Base-by-base conservation (phyloP, 2,329 filamentous ascomycete genomes). In the Alternaria triticimaculans region DNA sequence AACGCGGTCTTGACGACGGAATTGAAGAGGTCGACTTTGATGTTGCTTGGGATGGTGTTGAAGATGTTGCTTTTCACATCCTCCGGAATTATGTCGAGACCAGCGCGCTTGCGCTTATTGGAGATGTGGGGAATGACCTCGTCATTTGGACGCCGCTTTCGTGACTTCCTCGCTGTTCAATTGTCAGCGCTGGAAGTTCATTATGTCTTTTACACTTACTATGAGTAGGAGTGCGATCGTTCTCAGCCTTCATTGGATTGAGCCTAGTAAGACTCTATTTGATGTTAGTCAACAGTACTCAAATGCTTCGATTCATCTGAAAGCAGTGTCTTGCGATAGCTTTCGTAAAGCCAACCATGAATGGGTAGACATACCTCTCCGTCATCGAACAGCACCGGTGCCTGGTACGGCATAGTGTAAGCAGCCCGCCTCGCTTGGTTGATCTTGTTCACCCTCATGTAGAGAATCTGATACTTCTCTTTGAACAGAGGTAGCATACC, bases 1-100 rank as follows among this genome's bases (percentile, higher is more conserved):
- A 78, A 73, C 0, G 75, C 73, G 0, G 69, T 65, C 41, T 69
- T 70, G 26, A 71, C 50, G 9, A 78, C 65, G 3, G 58, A 68
- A 48, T 78, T 67, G 69, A 78, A 79, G 6, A 79, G 53, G 1
- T 71, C 66, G 10, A 74, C 57, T 20, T 78, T 77, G 53, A 71
- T 51, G 6, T 70, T 43, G 9, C 66, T 61, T 4, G 75, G 61
- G n/a, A 78, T 68, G 0, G 62, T 67, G 51, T 68, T 59, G 54
- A 79, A 70, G 0, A 60, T 67, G 9, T 62, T 66, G 10, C 57
- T 61, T 50, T 78, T 78, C n/a, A 67, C 51, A 12, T 55, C 55
- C n/a, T 70, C 63, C 3, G 75, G 68, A 12, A 77, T 72, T 9
- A 62, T 55, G 2, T 67, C 63, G 28, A 78, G 66, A 14, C 70